Percentiles rank a stretch among this genome's conserved stretches.
Conservation (phyloP, 805 yeast species). For the Cyberlindnera sargentensis region DNA sequence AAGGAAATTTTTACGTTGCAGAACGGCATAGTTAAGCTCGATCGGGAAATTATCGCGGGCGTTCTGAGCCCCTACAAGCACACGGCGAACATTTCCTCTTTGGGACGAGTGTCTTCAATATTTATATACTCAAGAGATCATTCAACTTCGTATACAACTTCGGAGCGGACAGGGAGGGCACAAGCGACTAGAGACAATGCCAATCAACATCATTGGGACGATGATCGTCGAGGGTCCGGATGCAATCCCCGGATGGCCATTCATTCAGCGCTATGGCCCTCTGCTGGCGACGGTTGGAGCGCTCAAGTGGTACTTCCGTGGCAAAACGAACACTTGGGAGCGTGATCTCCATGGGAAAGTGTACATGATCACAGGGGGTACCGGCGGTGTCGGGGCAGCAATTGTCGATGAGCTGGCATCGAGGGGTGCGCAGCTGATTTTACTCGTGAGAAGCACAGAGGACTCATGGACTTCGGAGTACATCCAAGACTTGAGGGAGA, state of each 20-base stretch:
- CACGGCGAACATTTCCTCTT: too few species aligned
- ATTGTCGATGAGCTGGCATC: conserved; percentile 67
- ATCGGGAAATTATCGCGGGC: neutral
- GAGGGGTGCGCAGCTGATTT: conserved; percentile 80
- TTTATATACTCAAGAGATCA: too few species aligned
- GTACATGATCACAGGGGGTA: conserved; percentile 83
- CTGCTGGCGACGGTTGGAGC: conserved; percentile 37
- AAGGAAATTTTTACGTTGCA: neutral
- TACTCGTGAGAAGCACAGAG: conserved; percentile 54
- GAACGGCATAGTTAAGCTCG: neutral
- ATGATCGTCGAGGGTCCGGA: conserved; percentile 67
- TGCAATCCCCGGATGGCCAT: conserved; percentile 66
- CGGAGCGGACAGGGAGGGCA: too few species aligned
- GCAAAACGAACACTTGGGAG: conserved; percentile 83
- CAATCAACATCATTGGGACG: conserved; percentile 71
- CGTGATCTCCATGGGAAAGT: conserved; percentile 89
- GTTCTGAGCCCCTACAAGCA: too few species aligned
- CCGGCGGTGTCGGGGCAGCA: conserved; percentile 82
- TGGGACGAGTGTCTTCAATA: too few species aligned
- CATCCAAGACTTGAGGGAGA: conserved; percentile 67
- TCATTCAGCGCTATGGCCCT: conserved; percentile 54
- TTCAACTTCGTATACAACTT: too few species aligned
- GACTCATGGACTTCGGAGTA: conserved; percentile 78
- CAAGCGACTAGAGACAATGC: conserved; percentile 44
- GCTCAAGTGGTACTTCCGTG: conserved; percentile 70